phyloP scores from a whole-genome alignment of 768 basidiomycete genomes.

The Calocybe cyanea region DNA sequence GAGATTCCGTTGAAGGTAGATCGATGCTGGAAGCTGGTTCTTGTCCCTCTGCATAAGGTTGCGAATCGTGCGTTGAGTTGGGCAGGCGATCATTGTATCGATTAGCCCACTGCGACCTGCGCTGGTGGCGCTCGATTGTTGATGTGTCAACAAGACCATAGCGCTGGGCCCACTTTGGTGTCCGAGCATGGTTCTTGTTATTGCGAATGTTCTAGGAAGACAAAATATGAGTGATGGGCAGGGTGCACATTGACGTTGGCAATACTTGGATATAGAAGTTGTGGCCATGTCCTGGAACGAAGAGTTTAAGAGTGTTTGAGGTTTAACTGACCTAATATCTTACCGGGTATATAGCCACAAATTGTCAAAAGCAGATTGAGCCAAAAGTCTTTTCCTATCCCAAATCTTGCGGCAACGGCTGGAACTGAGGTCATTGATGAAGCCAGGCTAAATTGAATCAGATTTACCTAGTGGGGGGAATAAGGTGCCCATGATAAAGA shows the following conservation, averaged over 20 bases:
- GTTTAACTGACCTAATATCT: constrained; percentile 9
- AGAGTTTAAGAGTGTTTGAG: constrained; percentile 6
- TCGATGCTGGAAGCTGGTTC: constrained; percentile 43
- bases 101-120: constrained; percentile 82
- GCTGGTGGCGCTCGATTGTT: constrained; percentile 72
- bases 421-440: constrained; percentile 10
- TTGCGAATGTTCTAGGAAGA: constrained; percentile 85
- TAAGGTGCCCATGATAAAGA: constrained; percentile 87
- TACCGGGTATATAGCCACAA: constrained; percentile 87
- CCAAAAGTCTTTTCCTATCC: constrained; percentile 89
- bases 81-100: constrained; percentile 82
- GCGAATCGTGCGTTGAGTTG: constrained; percentile 64
- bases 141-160: constrained; percentile 86
- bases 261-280: constrained; percentile 89
- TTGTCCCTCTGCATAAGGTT: constrained; percentile 79
- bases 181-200: constrained; percentile 87
- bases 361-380: constrained; percentile 86
- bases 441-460: constrained; percentile 1
- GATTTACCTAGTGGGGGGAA: constrained; percentile 83
- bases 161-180: constrained; percentile 93
- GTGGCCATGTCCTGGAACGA: constrained; percentile 70
- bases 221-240: not conserved
- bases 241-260: constrained; percentile 5
- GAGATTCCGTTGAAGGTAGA: constrained; percentile 30
- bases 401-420: constrained; percentile 95